phyloP scores from a whole-genome alignment of 257 asterid species.

The Hygrophila difformis region DNA sequence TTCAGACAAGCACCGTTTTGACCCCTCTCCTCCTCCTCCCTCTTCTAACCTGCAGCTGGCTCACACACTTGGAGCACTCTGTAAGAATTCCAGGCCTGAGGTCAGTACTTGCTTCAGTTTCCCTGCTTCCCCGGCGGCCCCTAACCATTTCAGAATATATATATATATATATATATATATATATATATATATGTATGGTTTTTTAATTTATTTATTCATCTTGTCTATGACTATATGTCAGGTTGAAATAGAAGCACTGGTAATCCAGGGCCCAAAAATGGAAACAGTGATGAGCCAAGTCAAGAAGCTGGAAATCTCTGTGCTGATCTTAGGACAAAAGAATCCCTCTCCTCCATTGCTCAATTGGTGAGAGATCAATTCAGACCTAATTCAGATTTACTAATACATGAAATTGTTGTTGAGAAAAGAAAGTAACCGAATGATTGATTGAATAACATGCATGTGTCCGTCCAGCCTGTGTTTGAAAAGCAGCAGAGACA shows the following conservation, averaged over 20 bases:
- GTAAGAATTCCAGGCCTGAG: constrained; percentile 82
- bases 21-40: too few species aligned
- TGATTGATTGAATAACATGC: not conserved
- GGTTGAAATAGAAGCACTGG: constrained; percentile 89
- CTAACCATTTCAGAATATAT: too few species aligned
- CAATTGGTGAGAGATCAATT: constrained; percentile 32
- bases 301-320: constrained; percentile 82
- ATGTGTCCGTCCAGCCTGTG: constrained; percentile 69
- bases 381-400: too few species aligned
- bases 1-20: too few species aligned
- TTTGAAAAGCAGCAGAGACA: constrained; percentile 43
- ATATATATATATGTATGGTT: too few species aligned
- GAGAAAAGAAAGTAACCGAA: too few species aligned
- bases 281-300: constrained; percentile 73
- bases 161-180: too few species aligned
- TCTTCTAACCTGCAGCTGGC: too few species aligned
- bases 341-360: constrained; percentile 48
- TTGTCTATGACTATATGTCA: constrained; percentile 17
- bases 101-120: constrained; percentile 25
- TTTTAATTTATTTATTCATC: too few species aligned
- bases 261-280: constrained; percentile 71
- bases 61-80: constrained; percentile 64
- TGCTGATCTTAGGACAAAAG: constrained; percentile 71
- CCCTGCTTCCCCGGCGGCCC: too few species aligned
- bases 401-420: too few species aligned